phyloP scores from a whole-genome alignment of 2,329 filamentous ascomycete genomes.

The Ophiostoma sp. region DNA sequence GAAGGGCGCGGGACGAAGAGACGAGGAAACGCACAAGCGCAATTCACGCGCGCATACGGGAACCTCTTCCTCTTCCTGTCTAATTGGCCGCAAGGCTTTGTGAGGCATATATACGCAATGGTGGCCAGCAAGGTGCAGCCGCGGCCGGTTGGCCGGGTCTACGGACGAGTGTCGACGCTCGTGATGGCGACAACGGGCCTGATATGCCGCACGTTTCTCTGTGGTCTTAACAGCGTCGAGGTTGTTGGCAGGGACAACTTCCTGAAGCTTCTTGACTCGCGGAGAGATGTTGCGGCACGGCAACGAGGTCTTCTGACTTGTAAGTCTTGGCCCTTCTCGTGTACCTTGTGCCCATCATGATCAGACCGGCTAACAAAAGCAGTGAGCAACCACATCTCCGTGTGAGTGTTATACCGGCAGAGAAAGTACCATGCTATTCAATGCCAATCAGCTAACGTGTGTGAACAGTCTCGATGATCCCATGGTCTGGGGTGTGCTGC shows the following conservation, averaged over 20 bases:
- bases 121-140: constrained; percentile 22
- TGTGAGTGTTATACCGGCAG: constrained; percentile 54
- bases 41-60: too few species aligned
- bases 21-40: neutral
- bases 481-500: constrained; percentile 85
- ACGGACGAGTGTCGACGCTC: constrained; percentile 67
- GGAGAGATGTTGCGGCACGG: constrained; percentile 60
- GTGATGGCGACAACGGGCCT: constrained; percentile 69
- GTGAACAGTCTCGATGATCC: constrained; percentile 77
- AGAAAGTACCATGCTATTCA: too few species aligned
- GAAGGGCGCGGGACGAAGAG: neutral
- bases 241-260: constrained; percentile 72
- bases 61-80: neutral
- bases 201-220: constrained; percentile 69
- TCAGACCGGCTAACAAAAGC: neutral
- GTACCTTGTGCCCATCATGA: neutral
- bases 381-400: constrained; percentile 85
- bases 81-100: neutral
- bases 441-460: constrained; percentile 3
- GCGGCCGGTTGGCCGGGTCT: constrained; percentile 54
- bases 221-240: constrained; percentile 67
- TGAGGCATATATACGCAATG: constrained; percentile 17
- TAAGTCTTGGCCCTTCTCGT: constrained; percentile 36
- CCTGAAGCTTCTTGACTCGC: constrained; percentile 65
- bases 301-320: constrained; percentile 78